phyloP scores from a whole-genome alignment of 192 early-diverging fungal genomes.

The Backusella morwellensis region DNA sequence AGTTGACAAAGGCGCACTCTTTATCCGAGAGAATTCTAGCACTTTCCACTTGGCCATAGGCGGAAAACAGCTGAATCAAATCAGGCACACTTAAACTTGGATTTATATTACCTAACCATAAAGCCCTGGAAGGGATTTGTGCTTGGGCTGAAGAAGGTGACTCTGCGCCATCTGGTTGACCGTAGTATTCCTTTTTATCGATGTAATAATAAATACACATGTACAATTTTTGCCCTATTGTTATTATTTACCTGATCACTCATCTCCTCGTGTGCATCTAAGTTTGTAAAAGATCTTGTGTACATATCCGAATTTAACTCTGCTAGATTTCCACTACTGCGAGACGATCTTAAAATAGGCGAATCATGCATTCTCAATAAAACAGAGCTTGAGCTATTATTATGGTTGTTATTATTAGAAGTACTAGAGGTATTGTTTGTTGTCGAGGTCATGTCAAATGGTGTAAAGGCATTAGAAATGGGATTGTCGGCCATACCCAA shows the following conservation, averaged over 20 bases:
- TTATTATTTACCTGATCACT: constrained; percentile 7
- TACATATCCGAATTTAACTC: constrained; percentile 10
- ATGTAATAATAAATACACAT: not conserved
- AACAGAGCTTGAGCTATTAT: not conserved
- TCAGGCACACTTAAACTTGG: constrained; percentile 77
- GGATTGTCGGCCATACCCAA: constrained; percentile 24
- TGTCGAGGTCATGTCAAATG: constrained; percentile 3
- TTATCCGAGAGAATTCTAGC: constrained; percentile 89
- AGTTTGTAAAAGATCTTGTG: not conserved
- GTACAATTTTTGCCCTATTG: not conserved
- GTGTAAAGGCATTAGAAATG: constrained; percentile 13
- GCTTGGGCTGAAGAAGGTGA: constrained; percentile 29
- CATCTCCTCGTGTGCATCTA: constrained; percentile 1
- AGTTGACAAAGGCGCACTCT: constrained; percentile 98
- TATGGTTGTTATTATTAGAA: not conserved
- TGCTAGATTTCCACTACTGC: not conserved
- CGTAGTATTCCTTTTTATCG: constrained; percentile 12
- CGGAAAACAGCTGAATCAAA: constrained; percentile 77
- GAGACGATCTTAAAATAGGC: not conserved
- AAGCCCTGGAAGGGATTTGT: constrained; percentile 77
- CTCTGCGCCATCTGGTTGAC: constrained; percentile 11
- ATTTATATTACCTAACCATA: constrained; percentile 96
- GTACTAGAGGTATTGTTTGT: not conserved
- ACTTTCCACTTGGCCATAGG: constrained; percentile 90
- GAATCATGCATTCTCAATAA: constrained; percentile 3